phyloP scores from a whole-genome alignment of 768 basidiomycete species.

The Kwoniella europaea region DNA sequence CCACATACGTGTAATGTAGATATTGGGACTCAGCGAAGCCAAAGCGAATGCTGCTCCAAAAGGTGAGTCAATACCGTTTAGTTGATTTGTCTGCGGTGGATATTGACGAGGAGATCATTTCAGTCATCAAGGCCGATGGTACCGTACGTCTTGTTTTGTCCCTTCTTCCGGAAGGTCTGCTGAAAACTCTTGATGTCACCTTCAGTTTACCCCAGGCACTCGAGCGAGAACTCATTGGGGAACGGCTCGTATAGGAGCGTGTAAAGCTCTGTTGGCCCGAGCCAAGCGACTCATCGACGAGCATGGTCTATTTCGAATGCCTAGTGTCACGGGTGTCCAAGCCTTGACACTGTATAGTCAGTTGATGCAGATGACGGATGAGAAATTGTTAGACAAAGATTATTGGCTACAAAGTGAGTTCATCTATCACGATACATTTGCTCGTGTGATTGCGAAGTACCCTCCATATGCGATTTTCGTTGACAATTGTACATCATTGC shows the following conservation, averaged over 20 bases:
- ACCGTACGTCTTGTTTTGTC: conserved; percentile 26
- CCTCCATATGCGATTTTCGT: not conserved
- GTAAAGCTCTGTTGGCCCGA: conserved; percentile 34
- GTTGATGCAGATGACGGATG: conserved; percentile 30
- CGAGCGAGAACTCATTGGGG: conserved; percentile 46
- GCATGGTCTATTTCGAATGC: conserved; percentile 26
- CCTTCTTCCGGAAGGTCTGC: not conserved
- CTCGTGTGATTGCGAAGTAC: too few relatives aligned
- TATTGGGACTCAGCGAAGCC: conserved; percentile 31
- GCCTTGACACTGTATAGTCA: conserved; percentile 37
- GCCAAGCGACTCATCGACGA: conserved; percentile 33
- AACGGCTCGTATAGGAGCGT: conserved; percentile 24
- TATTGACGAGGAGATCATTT: not conserved
- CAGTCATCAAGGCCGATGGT: conserved; percentile 38
- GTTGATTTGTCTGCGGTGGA: not conserved
- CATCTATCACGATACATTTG: too few relatives aligned
- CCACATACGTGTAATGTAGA: conserved; percentile 3
- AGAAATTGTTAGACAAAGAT: conserved; percentile 23
- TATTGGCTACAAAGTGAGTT: conserved; percentile 34
- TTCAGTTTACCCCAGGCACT: conserved; percentile 39
- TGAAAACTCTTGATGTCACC: not conserved
- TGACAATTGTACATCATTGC: not conserved
- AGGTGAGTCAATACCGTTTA: conserved; percentile 19
- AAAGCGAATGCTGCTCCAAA: conserved; percentile 34
- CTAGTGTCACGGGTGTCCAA: conserved; percentile 38